Evolutionary conservation across 305 asterid species (phyloP), one percentile per base, ranked within the genome.

Genomic region (Salvia sclarea): DNA sequence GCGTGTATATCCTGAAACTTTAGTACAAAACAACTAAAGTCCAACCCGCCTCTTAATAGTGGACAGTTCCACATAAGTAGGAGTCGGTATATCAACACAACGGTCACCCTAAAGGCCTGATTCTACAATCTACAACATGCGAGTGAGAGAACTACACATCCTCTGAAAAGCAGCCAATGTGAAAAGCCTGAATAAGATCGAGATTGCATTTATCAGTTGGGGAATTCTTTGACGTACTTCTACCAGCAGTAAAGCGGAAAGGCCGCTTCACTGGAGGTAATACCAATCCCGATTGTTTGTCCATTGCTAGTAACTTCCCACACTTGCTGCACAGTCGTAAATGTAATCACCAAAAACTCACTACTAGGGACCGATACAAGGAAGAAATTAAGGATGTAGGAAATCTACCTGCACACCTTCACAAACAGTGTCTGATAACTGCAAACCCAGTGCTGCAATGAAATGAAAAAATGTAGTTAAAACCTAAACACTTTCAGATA

Each of bases 241-340:
- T 82, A 55, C 75, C 78, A 64, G 81, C 60, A 63, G 67, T 53
- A 73, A 72, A 79, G 61, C 87, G 86, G 75, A 80, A 93, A 71
- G 85, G 85, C 50, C 95, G 94, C 66, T 71, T 70, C 33, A 93
- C 96, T 0, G 97, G 96, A 59, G 98, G 97, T 53, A 93, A 80
- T 25, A 88, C 24, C 69, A 88, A 64, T 11, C 89, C 91, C 13
- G 86, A 79, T 66, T 88, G 95, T 75, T 87, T 88, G 80, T 93
- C 98, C 90, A 91, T 88, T 31, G 82, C 68, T 56, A 93, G 81
- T 50, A 90, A 83, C 72, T 85, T 86, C 47, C 86, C 78, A 38
- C 98, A 93, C 79, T 93, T 93, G 85, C 96, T 88, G 95, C 85
- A 80, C 24, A 22, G 40, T 61, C 28, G 18, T 21, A n/a, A n/a